A percentile compares a stretch with the other conserved stretches of the same genome.
Evolutionary conservation across 2,329 filamentous ascomycete genomes (phyloP).

Genomic region (Arthroderma uncinatum): DNA sequence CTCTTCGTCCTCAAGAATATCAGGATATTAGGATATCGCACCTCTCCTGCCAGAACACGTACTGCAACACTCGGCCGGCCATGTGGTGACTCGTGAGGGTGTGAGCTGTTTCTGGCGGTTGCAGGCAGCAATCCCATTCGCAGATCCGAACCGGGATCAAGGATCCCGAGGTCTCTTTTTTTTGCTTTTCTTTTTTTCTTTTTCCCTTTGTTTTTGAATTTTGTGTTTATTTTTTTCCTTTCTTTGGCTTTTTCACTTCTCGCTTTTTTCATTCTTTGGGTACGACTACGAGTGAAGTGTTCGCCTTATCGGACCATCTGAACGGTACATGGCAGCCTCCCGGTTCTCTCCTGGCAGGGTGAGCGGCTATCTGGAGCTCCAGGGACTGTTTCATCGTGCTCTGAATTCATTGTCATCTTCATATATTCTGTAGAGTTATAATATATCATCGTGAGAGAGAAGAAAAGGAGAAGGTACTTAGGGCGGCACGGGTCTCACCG

Average conservation of each 20-base stretch:
- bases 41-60: background rate
- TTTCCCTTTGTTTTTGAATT: background rate
- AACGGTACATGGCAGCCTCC: background rate
- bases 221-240: background rate
- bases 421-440: too few relatives aligned
- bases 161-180: background rate
- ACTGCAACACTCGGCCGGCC: background rate
- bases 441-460: too few relatives aligned
- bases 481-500: background rate
- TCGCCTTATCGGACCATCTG: slow-evolving; percentile 1
- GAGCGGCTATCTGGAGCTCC: background rate
- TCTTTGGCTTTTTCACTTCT: background rate
- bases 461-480: background rate
- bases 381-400: background rate
- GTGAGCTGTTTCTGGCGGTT: slow-evolving; percentile 5
- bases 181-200: background rate
- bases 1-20: too few relatives aligned
- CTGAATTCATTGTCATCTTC: too few relatives aligned
- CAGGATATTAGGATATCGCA: too few relatives aligned
- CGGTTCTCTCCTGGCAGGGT: background rate
- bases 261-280: background rate
- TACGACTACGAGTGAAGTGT: background rate
- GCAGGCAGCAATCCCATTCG: slow-evolving; percentile 5
- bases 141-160: slow-evolving; percentile 1
- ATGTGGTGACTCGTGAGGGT: slow-evolving; percentile 5